Evolutionary conservation across 78 protist species (phyloP).

Genomic region (Emiliania huxleyi): DNA sequence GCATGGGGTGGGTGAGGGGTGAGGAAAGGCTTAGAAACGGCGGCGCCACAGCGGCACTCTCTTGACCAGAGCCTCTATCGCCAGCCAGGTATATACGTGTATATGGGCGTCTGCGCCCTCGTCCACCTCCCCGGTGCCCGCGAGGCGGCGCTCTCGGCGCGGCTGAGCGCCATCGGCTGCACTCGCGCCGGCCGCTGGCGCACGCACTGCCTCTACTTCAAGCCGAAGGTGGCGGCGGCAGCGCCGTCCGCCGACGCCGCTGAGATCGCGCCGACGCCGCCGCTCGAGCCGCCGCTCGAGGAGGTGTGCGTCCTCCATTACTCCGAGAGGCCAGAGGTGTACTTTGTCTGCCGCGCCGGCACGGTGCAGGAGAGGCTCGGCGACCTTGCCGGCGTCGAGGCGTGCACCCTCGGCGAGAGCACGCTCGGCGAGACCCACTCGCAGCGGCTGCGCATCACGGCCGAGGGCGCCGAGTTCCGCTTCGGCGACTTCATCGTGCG

Average conservation of each 20-base stretch:
- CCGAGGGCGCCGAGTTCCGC: background rate
- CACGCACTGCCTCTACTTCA: background rate
- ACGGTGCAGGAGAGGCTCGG: background rate
- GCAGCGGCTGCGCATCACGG: background rate
- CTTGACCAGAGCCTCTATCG: no score
- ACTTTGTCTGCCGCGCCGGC: background rate
- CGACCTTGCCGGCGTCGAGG: background rate
- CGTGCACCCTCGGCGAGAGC: no score
- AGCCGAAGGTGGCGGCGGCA: background rate
- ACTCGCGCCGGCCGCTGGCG: background rate
- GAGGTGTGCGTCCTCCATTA: background rate
- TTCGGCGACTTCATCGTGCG: background rate
- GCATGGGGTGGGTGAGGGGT: no score
- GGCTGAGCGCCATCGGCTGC: background rate
- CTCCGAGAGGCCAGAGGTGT: background rate
- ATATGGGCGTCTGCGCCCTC: background rate
- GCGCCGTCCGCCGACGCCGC: no score
- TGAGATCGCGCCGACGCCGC: no score
- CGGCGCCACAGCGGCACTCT: no score
- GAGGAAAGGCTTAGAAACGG: no score
- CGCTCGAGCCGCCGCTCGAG: background rate
- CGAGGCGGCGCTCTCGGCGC: background rate
- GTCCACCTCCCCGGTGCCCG: background rate
- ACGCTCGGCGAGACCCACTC: background rate
- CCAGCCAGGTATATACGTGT: no score